Conservation (phyloP, 2,329 filamentous ascomycete genomes). For the Colletotrichum tabaci region DNA sequence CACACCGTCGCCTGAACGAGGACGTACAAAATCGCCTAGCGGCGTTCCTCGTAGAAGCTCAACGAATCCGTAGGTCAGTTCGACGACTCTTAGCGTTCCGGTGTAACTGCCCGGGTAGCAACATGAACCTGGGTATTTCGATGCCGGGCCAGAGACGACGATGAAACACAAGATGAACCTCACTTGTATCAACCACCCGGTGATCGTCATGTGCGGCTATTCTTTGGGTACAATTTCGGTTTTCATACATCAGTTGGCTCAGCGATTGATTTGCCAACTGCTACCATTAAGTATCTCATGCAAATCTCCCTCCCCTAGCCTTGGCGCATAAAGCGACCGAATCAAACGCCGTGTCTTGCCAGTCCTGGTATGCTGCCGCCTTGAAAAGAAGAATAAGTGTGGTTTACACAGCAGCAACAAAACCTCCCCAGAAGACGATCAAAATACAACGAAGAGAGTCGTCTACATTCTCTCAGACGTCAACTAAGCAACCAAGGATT, state of each 20-base stretch:
- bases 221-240: not conserved
- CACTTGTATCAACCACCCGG: not conserved
- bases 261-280: conserved; percentile 1
- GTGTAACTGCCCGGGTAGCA: conserved; percentile 29
- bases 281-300: conserved; percentile 21
- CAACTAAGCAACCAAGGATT: conserved; percentile 37
- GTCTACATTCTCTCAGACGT: conserved; percentile 5
- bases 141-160: conserved; percentile 34
- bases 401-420: conserved; percentile 35
- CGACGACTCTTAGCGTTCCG: conserved; percentile 31
- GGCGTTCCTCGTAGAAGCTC: conserved; percentile 82
- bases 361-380: conserved; percentile 33
- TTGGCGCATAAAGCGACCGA: conserved; percentile 20
- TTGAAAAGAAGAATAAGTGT: conserved; percentile 26
- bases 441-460: conserved; percentile 16
- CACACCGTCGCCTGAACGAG: conserved; percentile 85
- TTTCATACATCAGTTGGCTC: conserved; percentile 32
- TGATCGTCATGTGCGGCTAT: not conserved
- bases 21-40: conserved; percentile 87
- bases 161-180: not conserved
- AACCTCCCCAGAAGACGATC: not conserved
- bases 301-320: conserved; percentile 19
- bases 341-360: conserved; percentile 36
- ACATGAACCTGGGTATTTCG: conserved; percentile 29
- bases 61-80: conserved; percentile 64